Base-by-base conservation (phyloP, 495 filamentous ascomycete genomes). In the Poronia punctata region DNA sequence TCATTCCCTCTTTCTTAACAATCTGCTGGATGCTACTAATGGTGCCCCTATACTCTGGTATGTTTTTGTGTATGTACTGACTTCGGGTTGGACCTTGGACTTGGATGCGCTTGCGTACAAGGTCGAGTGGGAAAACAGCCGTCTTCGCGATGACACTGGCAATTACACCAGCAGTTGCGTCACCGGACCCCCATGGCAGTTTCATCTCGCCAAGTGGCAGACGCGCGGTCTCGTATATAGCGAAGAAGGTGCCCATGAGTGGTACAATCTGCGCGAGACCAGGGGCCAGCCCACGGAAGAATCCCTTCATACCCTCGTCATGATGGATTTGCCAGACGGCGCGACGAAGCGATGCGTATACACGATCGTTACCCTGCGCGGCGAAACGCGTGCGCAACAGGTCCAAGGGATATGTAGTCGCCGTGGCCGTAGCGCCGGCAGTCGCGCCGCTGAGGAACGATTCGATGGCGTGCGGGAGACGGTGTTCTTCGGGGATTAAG, bases 201-300 rank as follows among this genome's bases (percentile, higher is more conserved):
- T 80, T 68, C 23, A 84, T 55, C 5, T 41, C 31, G 0, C 60
- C 57, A 33, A 83, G 54, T 6, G 61, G 67, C 21, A 70, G 63
- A 9, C 83, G 70, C 27, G 87, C 57, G 15, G 71, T 60, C 61
- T 97, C 93, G 66, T 97, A 97, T 29, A 76, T 72, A 24, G 84
- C 77, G 66, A 98, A 98, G 66, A 98, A 97, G 4, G 93, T 58
- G 2, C 93, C 93, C 89, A 97, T 98, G 58, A 89, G 90, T 3
- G 92, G 92, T 14, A 96, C 78, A 25, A 98, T 85, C 64, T 95
- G 89, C 11, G 66, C 79, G 16, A 97, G 68, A 0, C 78, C 87
- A 0, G 92, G 86, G 0, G 73, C 73, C 18, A 92, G 67, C 0
- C 92, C 92, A 25, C 85, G 84, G 63, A 90, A 98, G 62, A 93